These are phyloP conservation scores for Lotus japonicus DNA, from an alignment of 306 rosid genomes.

Conservation along the genomic window DNA sequence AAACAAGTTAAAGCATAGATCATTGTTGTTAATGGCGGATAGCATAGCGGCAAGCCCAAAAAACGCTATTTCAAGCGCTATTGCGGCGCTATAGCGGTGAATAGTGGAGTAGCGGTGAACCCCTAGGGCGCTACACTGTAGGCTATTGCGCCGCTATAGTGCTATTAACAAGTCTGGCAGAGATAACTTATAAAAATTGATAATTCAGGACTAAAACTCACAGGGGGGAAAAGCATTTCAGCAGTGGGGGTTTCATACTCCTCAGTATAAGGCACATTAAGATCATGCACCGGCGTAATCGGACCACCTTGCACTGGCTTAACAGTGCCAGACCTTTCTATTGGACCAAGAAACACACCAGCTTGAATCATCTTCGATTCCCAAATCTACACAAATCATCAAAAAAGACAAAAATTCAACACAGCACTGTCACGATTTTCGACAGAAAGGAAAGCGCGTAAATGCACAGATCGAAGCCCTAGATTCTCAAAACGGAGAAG, in stretches of 20 bases:
- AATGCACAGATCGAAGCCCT: constrained; percentile 47
- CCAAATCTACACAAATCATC: constrained; percentile 49
- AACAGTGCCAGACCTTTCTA: constrained; percentile 52
- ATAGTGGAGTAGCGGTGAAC: too few species aligned
- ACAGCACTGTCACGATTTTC: too few species aligned
- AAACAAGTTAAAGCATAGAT: not conserved
- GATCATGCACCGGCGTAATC: constrained; percentile 84
- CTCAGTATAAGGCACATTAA: constrained; percentile 68
- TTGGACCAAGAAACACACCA: constrained; percentile 54
- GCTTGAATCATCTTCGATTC: constrained; percentile 85
- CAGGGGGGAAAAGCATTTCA: constrained; percentile 86
- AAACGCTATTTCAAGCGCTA: too few species aligned
- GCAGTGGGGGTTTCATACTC: constrained; percentile 95
- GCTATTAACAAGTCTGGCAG: too few species aligned
- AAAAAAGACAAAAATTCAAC: too few species aligned
- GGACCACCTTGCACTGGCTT: constrained; percentile 68
- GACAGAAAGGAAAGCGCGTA: constrained; percentile 35
- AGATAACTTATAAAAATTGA: not conserved
- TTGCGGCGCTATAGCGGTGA: too few species aligned
- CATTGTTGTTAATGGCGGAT: too few species aligned
- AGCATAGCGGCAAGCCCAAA: too few species aligned
- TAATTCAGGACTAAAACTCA: constrained; percentile 29
- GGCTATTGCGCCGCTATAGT: too few species aligned
- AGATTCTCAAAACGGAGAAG: not conserved
- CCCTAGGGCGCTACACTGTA: too few species aligned